A percentile compares a stretch with the other conserved stretches of the same genome.
phyloP scores from a whole-genome alignment of 345 rosid genomes.

The Streptanthus diversifolius region DNA sequence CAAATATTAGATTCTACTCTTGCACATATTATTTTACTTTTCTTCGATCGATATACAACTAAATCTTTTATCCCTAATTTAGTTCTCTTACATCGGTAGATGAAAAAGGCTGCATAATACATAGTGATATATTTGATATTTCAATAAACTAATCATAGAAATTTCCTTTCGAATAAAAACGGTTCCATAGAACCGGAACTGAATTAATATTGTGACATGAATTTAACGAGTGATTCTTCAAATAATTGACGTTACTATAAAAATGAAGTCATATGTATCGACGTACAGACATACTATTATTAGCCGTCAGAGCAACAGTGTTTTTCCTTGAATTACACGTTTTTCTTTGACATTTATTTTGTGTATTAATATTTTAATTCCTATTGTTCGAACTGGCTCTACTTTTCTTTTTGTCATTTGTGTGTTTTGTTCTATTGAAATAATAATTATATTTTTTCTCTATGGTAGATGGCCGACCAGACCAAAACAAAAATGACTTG shows the following conservation, averaged over 20 bases:
- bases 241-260: neutral
- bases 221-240: neutral
- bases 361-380: neutral
- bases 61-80: neutral
- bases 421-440: neutral
- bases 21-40: conserved; percentile 6
- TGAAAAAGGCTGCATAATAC: conserved; percentile 10
- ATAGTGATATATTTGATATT: neutral
- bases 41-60: neutral
- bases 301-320: conserved; percentile 26
- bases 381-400: conserved; percentile 1
- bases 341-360: neutral
- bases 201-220: neutral
- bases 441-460: neutral
- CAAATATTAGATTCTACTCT: neutral
- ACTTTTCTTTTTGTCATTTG: neutral
- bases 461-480: conserved; percentile 35
- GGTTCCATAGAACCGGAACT: neutral
- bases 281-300: neutral
- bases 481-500: conserved; percentile 12
- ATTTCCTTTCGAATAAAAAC: neutral
- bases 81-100: neutral
- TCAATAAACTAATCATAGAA: neutral
- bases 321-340: conserved; percentile 22
- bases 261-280: neutral